Conservation (phyloP, 805 yeast genomes). For the Lipomyces spencermartinsiae region DNA sequence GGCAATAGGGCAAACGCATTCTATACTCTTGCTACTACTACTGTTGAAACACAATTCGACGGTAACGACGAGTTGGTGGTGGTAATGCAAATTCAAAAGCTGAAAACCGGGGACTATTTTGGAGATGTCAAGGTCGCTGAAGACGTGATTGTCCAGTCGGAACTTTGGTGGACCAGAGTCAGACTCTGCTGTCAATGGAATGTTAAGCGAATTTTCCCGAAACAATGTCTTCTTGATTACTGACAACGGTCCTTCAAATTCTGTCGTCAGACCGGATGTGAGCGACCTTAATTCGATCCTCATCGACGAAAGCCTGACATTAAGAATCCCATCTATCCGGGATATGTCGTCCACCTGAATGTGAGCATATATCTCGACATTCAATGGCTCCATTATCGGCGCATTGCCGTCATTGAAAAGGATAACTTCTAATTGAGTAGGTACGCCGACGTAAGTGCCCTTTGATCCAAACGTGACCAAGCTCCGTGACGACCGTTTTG, state of each 20-base stretch:
- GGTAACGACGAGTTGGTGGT: constrained; percentile 8
- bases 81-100: constrained; percentile 18
- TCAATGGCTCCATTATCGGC: constrained; percentile 13
- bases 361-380: neutral
- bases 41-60: constrained; percentile 23
- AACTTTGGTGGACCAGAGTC: constrained; percentile 13
- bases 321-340: constrained; percentile 18
- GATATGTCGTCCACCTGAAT: constrained; percentile 17
- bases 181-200: neutral
- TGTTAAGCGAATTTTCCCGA: neutral
- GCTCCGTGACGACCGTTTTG: constrained; percentile 18
- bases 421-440: constrained; percentile 3
- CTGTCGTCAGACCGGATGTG: neutral
- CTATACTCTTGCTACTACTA: constrained; percentile 12
- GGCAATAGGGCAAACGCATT: neutral
- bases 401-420: constrained; percentile 7
- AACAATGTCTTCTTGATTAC: neutral
- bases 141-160: constrained; percentile 16
- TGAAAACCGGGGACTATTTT: constrained; percentile 17
- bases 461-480: constrained; percentile 18
- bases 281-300: constrained; percentile 5
- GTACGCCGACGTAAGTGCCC: constrained; percentile 24
- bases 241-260: neutral
- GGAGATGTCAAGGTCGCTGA: neutral
- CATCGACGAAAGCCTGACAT: constrained; percentile 14